Percentiles rank a stretch among this genome's conserved stretches.
phyloP scores from a whole-genome alignment of 176 grass and related monocot species.

The Luzula sylvatica region DNA sequence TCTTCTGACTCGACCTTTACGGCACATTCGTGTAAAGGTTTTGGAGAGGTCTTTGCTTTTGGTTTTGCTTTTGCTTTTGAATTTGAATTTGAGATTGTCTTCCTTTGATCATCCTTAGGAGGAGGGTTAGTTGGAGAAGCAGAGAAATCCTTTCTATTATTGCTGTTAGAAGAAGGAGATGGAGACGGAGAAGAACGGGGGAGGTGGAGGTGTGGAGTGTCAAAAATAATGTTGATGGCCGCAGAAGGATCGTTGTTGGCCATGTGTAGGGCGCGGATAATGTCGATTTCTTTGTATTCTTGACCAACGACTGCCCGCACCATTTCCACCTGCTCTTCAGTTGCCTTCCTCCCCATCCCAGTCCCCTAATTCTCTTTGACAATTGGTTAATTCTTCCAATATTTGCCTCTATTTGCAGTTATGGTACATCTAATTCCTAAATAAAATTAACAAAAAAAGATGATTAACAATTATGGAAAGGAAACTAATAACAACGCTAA shows the following conservation, averaged over 20 bases:
- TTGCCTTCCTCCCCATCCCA: slow-evolving; percentile 47
- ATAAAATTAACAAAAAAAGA: too few relatives aligned
- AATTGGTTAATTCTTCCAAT: too few relatives aligned
- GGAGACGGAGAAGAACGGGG: not conserved
- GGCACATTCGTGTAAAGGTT: not conserved
- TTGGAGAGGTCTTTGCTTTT: slow-evolving; percentile 24
- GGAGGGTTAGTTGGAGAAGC: not conserved
- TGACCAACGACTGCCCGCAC: slow-evolving; percentile 71
- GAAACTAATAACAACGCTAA: too few relatives aligned
- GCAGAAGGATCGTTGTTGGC: slow-evolving; percentile 62
- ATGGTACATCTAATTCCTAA: too few relatives aligned
- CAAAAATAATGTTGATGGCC: slow-evolving; percentile 94
- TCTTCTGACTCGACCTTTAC: not conserved
- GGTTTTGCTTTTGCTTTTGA: too few relatives aligned
- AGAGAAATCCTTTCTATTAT: not conserved
- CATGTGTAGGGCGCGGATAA: slow-evolving; percentile 88
- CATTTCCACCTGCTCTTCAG: slow-evolving; percentile 46
- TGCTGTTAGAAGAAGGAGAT: not conserved
- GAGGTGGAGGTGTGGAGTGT: slow-evolving; percentile 30
- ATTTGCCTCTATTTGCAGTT: not conserved
- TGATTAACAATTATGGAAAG: too few relatives aligned
- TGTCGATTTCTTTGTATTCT: slow-evolving; percentile 70
- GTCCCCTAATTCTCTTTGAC: not conserved
- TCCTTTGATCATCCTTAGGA: not conserved
- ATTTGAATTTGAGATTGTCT: too few relatives aligned